These are phyloP conservation scores for Chlorophyllum brunneum DNA, from an alignment of 768 basidiomycete genomes.

Conservation along the genomic window DNA sequence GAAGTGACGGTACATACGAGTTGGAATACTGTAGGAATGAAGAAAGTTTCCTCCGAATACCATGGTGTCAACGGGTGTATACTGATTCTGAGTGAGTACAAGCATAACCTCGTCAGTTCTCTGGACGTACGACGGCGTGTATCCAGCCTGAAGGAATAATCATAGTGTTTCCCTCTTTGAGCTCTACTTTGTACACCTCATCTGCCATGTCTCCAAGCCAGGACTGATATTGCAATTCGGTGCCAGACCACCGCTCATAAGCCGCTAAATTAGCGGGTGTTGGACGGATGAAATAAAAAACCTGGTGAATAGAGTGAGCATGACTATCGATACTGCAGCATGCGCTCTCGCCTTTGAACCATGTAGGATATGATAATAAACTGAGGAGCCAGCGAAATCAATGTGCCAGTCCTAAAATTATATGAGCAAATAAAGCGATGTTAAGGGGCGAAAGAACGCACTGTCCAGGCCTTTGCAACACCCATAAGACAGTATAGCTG, in stretches of 20 bases:
- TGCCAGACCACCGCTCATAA: conserved; percentile 93
- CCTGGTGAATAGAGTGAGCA: conserved; percentile 35
- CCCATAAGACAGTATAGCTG: conserved; percentile 98
- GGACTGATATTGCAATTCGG: conserved; percentile 78
- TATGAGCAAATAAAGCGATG: conserved; percentile 1
- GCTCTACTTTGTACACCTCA: conserved; percentile 81
- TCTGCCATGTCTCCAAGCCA: conserved; percentile 96
- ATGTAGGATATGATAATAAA: conserved; percentile 92
- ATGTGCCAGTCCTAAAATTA: conserved; percentile 87
- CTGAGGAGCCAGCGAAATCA: conserved; percentile 96
- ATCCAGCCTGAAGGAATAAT: conserved; percentile 98
- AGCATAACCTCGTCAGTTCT: not conserved
- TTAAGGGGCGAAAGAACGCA: conserved; percentile 32
- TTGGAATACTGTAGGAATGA: conserved; percentile 85
- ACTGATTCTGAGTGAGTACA: conserved; percentile 38
- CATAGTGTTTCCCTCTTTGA: conserved; percentile 80
- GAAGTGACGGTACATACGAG: conserved; percentile 50
- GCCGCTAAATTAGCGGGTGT: conserved; percentile 81
- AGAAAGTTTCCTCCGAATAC: conserved; percentile 98
- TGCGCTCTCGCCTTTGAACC: conserved; percentile 69
- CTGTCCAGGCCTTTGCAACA: conserved; percentile 91
- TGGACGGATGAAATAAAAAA: conserved; percentile 94
- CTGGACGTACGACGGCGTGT: conserved; percentile 79
- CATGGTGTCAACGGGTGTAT: conserved; percentile 87
- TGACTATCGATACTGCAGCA: not conserved